Evolutionary conservation across 1,284 basidiomycete species (phyloP).

Genomic region (Takashimella tepidaria): DNA sequence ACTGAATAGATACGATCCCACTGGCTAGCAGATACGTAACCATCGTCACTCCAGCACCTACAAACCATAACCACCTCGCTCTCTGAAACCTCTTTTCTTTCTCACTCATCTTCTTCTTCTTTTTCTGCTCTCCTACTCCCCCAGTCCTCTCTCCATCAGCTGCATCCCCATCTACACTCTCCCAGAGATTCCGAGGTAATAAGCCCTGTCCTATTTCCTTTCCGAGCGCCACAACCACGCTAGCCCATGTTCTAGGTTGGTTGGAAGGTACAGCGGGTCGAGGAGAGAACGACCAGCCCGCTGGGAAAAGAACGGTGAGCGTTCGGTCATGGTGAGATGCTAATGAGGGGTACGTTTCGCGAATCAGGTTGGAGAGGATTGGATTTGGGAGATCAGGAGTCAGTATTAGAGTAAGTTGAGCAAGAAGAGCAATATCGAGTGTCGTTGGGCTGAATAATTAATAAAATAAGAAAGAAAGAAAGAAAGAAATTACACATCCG

Average conservation of each 20-base stretch:
- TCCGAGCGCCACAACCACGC: too few species aligned
- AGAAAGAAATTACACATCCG: background rate
- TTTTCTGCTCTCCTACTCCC: background rate
- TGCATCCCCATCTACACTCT: background rate
- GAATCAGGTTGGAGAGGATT: slow-evolving; percentile 39
- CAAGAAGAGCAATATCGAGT: slow-evolving; percentile 42
- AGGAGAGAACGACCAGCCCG: slow-evolving; percentile 10
- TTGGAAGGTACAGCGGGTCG: background rate
- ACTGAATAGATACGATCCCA: slow-evolving; percentile 35
- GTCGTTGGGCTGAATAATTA: slow-evolving; percentile 31
- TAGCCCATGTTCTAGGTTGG: too few species aligned
- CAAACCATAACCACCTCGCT: slow-evolving; percentile 40
- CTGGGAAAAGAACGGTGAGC: slow-evolving; percentile 18
- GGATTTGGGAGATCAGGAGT: slow-evolving; percentile 40
- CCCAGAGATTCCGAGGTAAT: too few species aligned
- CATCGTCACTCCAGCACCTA: slow-evolving; percentile 30
- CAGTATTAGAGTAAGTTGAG: slow-evolving; percentile 45
- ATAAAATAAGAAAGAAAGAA: background rate
- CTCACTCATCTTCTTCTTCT: slow-evolving; percentile 12
- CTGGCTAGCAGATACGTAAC: slow-evolving; percentile 34
- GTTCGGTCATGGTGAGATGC: slow-evolving; percentile 34
- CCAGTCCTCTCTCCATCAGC: background rate
- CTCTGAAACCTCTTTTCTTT: slow-evolving; percentile 29
- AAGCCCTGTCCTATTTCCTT: background rate
- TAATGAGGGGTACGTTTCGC: slow-evolving; percentile 30